Base-by-base conservation (phyloP, 805 yeast genomes). In the Metschnikowia vanudenii region DNA sequence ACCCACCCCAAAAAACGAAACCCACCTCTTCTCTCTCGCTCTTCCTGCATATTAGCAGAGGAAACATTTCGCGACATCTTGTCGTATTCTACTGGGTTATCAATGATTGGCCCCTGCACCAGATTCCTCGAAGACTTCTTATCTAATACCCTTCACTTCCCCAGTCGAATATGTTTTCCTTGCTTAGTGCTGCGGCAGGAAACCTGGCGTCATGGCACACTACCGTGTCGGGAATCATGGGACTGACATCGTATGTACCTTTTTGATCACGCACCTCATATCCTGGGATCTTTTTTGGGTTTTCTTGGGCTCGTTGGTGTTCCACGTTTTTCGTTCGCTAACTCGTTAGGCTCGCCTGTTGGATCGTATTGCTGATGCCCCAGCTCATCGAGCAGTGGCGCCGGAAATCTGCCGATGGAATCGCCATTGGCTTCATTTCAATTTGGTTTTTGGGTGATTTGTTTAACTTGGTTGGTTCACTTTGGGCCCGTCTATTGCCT, bases 301-400 rank as follows among this genome's bases (percentile, higher is more conserved):
- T 26, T 28, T 26, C 22, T n/a, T n/a, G n/a, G n/a, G n/a, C n/a
- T n/a, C n/a, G n/a, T n/a, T n/a, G n/a, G n/a, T n/a, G n/a, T n/a
- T n/a, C n/a, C n/a, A n/a, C n/a, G n/a, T n/a, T n/a, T n/a, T n/a
- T n/a, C n/a, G n/a, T n/a, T n/a, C n/a, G n/a, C n/a, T n/a, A n/a
- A n/a, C n/a, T n/a, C n/a, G n/a, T n/a, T n/a, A 75, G 82, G 28
- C 73, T 86, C 35, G 89, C 92, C 0, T 84, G 92, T 62, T 87
- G 91, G 90, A 75, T 87, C 11, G 90, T 86, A 12, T 65, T 86
- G 34, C 73, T 86, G 47, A 67, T 87, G 54, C 94, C 95, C 0
- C 95, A 86, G 61, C 73, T 86, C 39, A 75, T 86, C 20, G 95
- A 86, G 61, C 92, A 86, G 65, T 87, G 90, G 90, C 67, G 86